Evolutionary conservation across 805 yeast genomes (phyloP).

Genomic region (Barnettozyma sucrosica): DNA sequence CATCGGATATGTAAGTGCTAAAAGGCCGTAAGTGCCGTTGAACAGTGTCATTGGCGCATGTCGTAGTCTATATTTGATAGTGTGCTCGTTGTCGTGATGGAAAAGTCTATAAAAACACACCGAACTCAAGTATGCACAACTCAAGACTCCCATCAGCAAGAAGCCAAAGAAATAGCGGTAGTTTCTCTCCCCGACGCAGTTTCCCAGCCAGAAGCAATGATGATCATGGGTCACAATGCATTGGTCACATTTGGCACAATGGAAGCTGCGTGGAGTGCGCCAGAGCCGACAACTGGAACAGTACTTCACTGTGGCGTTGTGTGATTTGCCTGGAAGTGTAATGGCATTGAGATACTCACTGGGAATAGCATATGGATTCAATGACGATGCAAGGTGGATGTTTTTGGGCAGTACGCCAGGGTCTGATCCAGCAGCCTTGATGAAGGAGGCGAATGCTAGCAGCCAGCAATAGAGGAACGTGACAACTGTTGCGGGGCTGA

Average conservation of each 20-base stretch:
- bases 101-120: slow-evolving; percentile 31
- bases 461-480: slow-evolving; percentile 56
- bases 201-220: slow-evolving; percentile 57
- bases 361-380: slow-evolving; percentile 38
- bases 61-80: slow-evolving; percentile 22
- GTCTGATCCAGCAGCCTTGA: slow-evolving; percentile 53
- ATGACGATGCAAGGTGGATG: slow-evolving; percentile 41
- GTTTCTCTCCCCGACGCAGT: slow-evolving; percentile 72
- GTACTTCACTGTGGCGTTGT: slow-evolving; percentile 42
- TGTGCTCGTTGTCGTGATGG: slow-evolving; percentile 9
- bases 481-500: slow-evolving; percentile 51
- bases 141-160: slow-evolving; percentile 33
- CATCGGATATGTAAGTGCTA: slow-evolving; percentile 50
- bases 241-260: slow-evolving; percentile 62
- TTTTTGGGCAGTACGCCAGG: slow-evolving; percentile 68
- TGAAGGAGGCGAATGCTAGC: slow-evolving; percentile 40
- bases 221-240: slow-evolving; percentile 40
- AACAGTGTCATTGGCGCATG: slow-evolving; percentile 41
- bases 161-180: slow-evolving; percentile 56
- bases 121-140: slow-evolving; percentile 26
- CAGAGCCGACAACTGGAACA: slow-evolving; percentile 64
- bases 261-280: slow-evolving; percentile 74
- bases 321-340: slow-evolving; percentile 35
- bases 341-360: slow-evolving; percentile 50
- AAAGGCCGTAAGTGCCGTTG: slow-evolving; percentile 42